These are phyloP conservation scores for Andrographis paniculata DNA, from an alignment of 305 asterid genomes.

Conservation along the genomic window DNA sequence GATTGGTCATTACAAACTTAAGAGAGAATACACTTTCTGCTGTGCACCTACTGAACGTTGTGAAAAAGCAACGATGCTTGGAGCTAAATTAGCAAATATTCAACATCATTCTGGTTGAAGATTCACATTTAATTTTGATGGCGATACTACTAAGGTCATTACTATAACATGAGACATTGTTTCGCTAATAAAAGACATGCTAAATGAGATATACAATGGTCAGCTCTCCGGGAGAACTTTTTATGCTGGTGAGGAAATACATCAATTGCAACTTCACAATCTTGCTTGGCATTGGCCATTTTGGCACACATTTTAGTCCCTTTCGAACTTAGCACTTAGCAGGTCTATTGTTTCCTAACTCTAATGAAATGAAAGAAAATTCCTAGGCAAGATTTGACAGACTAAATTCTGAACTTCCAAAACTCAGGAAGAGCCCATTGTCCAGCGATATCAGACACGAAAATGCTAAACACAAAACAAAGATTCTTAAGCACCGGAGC, in stretches of 20 bases:
- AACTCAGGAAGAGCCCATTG: conserved; percentile 8
- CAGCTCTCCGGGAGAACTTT: not conserved
- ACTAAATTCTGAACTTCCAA: not conserved
- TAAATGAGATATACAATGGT: not conserved
- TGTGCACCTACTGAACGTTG: not conserved
- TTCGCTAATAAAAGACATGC: not conserved
- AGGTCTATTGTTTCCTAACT: too few species aligned
- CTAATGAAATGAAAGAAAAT: too few species aligned
- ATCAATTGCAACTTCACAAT: not conserved
- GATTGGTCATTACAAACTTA: not conserved
- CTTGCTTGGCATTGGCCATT: not conserved
- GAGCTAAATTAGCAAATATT: not conserved
- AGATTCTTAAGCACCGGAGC: conserved; percentile 10
- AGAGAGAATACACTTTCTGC: not conserved
- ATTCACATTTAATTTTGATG: not conserved
- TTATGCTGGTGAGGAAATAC: not conserved
- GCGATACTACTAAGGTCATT: not conserved
- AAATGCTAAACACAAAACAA: not conserved
- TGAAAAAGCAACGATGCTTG: not conserved
- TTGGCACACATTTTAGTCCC: not conserved
- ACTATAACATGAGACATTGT: not conserved
- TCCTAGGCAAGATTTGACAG: not conserved
- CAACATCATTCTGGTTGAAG: not conserved
- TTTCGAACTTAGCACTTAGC: not conserved
- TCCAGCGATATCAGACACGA: not conserved